A percentile compares a stretch with the other conserved stretches of the same genome.
These are phyloP conservation scores for Leucocoprinus birnbaumii DNA, from an alignment of 768 basidiomycete species.

Conservation along the genomic window DNA sequence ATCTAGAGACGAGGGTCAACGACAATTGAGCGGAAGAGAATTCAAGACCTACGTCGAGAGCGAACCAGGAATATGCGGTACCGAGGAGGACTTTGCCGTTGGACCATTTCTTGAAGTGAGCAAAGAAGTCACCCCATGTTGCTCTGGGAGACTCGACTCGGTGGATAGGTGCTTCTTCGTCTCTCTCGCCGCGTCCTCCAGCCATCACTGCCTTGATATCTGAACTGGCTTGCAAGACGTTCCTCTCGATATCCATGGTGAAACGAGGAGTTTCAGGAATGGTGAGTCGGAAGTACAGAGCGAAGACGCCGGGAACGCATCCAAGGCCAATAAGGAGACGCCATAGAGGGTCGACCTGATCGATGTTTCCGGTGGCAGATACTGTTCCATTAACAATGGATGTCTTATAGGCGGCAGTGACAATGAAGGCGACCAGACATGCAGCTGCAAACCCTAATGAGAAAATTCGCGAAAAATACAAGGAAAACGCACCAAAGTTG, in stretches of 20 bases:
- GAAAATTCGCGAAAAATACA: not conserved
- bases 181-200: slow-evolving; percentile 40
- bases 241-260: slow-evolving; percentile 91
- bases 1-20: not conserved
- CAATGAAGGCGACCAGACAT: slow-evolving; percentile 61
- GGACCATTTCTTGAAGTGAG: slow-evolving; percentile 69
- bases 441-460: slow-evolving; percentile 39
- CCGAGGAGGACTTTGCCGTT: slow-evolving; percentile 82
- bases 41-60: slow-evolving; percentile 59
- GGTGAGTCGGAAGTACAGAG: slow-evolving; percentile 90
- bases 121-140: slow-evolving; percentile 59
- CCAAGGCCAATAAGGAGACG: slow-evolving; percentile 87
- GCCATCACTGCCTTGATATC: slow-evolving; percentile 73
- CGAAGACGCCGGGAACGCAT: slow-evolving; percentile 74
- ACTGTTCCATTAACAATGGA: slow-evolving; percentile 40
- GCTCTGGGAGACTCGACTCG: slow-evolving; percentile 71
- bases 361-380: slow-evolving; percentile 30
- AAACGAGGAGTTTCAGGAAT: slow-evolving; percentile 90
- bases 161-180: slow-evolving; percentile 57
- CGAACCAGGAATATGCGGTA: slow-evolving; percentile 84
- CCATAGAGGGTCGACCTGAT: slow-evolving; percentile 76
- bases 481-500: slow-evolving; percentile 54
- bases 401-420: slow-evolving; percentile 67
- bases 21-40: not conserved
- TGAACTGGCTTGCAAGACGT: slow-evolving; percentile 67